Evolutionary conservation across 148 eudicot species (phyloP), one percentile per base, ranked within the genome.

Genomic region (Silene uniflora): DNA sequence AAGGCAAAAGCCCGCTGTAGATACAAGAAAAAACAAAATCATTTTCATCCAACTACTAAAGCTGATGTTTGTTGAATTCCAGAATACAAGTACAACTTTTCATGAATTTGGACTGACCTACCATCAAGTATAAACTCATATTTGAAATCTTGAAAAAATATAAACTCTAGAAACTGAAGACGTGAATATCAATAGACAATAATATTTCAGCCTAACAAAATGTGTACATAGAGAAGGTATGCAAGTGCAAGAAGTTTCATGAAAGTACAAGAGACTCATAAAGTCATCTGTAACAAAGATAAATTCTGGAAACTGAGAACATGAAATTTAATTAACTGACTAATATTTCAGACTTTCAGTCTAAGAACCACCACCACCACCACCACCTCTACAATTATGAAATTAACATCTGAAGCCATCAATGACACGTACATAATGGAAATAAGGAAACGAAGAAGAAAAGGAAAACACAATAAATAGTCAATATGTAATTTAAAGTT

Each of bases 1-100:
- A 93, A 74, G 98, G 98, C 83, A 93, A 82, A 79, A 93, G 91
- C 76, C 98, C 98, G 81, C 98, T 93, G 91, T 71, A 73, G n/a
- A 35, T 79, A 69, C 52, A 69, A 81, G 61, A 71, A 75, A 42
- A 80, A 64, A 35, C 5, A 67, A 67, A 39, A 39, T 0, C 7
- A n/a, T 9, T 9, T 67, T 17, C 71, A 67, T 61, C 14, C 65
- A 21, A 21, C 25, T 21, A 61, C 19, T n/a, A 2, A 10, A 23
- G 47, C 71, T 67, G 54, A 67, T 39, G 71, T 39, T 67, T 17
- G 7, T 71, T 25, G 39, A 52, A 23, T 29, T 69, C 14, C 18
- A 71, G 22, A 49, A 71, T 25, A 55, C 24, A 52, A 68, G 17
- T 21, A 5, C 13, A 68, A 10, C 7, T 44, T 19, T 16, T 4